Evolutionary conservation across 371 early-diverging fungal species (phyloP).

Genomic region (Syncephalastrum monosporum): DNA sequence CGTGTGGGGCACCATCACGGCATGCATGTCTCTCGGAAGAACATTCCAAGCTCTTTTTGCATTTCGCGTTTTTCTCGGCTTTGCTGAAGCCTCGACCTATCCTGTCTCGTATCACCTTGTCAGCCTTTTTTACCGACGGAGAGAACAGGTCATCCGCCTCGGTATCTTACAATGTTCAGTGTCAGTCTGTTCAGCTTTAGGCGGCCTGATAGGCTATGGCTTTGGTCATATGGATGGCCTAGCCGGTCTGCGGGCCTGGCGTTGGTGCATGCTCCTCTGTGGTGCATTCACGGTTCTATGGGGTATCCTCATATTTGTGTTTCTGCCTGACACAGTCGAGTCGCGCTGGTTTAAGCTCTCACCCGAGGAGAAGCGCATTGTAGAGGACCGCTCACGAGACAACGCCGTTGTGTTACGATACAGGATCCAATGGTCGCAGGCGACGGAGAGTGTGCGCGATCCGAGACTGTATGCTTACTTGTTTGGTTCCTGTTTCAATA

Average conservation of each 20-base stretch:
- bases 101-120: slow-evolving; percentile 3
- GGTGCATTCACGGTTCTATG: slow-evolving; percentile 8
- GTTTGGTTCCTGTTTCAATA: not conserved
- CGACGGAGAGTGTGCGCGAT: slow-evolving; percentile 12
- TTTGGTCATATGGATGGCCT: slow-evolving; percentile 36
- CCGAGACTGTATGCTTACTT: slow-evolving; percentile 9
- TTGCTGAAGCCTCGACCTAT: slow-evolving; percentile 8
- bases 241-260: slow-evolving; percentile 3
- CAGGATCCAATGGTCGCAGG: slow-evolving; percentile 6
- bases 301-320: slow-evolving; percentile 8
- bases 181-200: slow-evolving; percentile 40
- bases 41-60: slow-evolving; percentile 7
- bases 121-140: slow-evolving; percentile 5
- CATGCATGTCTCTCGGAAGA: slow-evolving; percentile 2
- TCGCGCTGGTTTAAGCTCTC: slow-evolving; percentile 14
- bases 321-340: slow-evolving; percentile 10
- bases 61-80: slow-evolving; percentile 9
- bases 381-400: slow-evolving; percentile 12
- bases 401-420: slow-evolving; percentile 6
- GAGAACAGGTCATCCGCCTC: slow-evolving; percentile 8
- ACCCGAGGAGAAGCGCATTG: slow-evolving; percentile 6
- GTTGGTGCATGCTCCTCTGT: slow-evolving; percentile 14
- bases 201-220: slow-evolving; percentile 50
- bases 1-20: slow-evolving; percentile 10
- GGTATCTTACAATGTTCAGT: slow-evolving; percentile 9